phyloP scores from a whole-genome alignment of 768 basidiomycete genomes.

The Trametes coccinea region DNA sequence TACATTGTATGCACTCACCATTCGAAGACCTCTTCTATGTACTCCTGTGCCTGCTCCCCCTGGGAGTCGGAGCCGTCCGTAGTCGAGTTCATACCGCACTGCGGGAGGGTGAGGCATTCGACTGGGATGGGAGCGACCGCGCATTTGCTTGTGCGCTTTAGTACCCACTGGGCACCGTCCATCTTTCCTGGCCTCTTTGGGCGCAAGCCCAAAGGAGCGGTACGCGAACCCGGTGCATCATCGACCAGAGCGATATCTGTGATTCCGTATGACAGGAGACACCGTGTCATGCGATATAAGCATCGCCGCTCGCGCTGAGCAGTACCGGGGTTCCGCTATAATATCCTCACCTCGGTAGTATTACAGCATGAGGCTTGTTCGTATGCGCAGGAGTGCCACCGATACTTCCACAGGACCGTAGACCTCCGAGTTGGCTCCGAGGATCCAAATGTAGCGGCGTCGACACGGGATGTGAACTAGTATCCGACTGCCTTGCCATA shows the following conservation, averaged over 20 bases:
- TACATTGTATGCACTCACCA: not conserved
- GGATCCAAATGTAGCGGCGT: too few relatives aligned
- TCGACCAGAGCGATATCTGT: not conserved
- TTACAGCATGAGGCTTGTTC: too few relatives aligned
- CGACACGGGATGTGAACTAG: not conserved
- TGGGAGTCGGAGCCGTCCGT: slow-evolving; percentile 18
- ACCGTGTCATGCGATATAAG: too few relatives aligned
- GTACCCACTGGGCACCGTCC: not conserved
- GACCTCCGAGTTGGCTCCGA: too few relatives aligned
- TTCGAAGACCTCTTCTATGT: not conserved
- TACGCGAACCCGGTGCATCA: not conserved
- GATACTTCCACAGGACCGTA: too few relatives aligned
- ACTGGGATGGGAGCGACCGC: not conserved
- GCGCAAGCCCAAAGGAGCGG: not conserved
- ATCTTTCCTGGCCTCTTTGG: not conserved
- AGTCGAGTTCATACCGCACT: slow-evolving; percentile 19
- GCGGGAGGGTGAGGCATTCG: not conserved
- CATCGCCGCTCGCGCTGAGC: too few relatives aligned
- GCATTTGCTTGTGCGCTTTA: not conserved
- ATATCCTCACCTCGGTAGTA: too few relatives aligned
- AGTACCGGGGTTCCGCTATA: too few relatives aligned
- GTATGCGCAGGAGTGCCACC: too few relatives aligned
- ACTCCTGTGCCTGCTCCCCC: slow-evolving; percentile 10
- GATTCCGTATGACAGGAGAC: not conserved
- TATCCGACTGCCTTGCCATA: not conserved